Evolutionary conservation across 1,139 yeast genomes (phyloP).

Genomic region (Candida buenavistaensis): DNA sequence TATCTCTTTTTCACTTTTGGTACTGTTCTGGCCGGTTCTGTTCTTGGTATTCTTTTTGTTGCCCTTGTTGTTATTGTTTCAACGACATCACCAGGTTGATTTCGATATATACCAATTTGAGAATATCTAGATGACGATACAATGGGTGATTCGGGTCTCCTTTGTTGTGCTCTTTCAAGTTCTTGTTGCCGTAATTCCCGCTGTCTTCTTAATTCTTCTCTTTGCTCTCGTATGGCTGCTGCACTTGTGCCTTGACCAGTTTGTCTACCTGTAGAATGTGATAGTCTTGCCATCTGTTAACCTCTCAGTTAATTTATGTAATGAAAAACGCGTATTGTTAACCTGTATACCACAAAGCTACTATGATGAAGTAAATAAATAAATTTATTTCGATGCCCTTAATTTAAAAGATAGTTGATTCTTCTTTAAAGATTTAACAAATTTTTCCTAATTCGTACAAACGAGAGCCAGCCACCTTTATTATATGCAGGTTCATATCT

Average conservation of each 20-base stretch:
- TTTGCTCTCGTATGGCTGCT: slow-evolving; percentile 19
- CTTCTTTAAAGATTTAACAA: no score
- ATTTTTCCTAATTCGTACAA: no score
- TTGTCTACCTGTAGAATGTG: slow-evolving; percentile 10
- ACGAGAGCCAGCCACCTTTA: no score
- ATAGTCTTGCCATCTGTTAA: slow-evolving; percentile 8
- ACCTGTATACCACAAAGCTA: no score
- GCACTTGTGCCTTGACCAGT: slow-evolving; percentile 16
- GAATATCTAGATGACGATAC: slow-evolving; percentile 12
- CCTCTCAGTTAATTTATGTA: no score
- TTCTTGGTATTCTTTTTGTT: slow-evolving; percentile 3
- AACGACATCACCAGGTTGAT: slow-evolving; percentile 47
- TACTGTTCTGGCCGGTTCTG: slow-evolving; percentile 16
- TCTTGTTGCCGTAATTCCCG: slow-evolving; percentile 19
- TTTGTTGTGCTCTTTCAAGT: slow-evolving; percentile 8
- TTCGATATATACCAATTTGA: slow-evolving; percentile 43
- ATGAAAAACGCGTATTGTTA: no score
- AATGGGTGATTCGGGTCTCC: slow-evolving; percentile 7
- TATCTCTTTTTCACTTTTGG: slow-evolving; percentile 47
- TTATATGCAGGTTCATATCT: no score
- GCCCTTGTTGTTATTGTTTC: slow-evolving; percentile 1
- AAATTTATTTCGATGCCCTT: no score
- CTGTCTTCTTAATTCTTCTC: slow-evolving; percentile 20
- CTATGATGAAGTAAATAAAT: no score
- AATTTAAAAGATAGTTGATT: no score